Evolutionary conservation across 1,284 basidiomycete species (phyloP).

Genomic region (Pseudozyma hubeiensis): DNA sequence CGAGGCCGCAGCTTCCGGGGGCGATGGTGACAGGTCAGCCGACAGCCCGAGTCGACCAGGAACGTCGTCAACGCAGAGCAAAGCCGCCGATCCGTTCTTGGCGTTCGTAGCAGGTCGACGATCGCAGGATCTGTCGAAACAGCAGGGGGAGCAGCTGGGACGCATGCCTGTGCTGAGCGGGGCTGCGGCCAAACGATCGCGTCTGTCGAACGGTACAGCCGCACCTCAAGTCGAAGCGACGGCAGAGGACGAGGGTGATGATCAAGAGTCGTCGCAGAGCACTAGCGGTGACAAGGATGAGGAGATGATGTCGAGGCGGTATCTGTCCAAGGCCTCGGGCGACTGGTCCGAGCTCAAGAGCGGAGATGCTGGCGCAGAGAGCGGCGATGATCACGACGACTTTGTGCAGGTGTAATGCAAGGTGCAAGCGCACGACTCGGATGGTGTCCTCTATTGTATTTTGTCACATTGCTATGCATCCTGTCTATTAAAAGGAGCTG

Average conservation of each 20-base stretch:
- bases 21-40: conserved; percentile 6
- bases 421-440: not conserved
- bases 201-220: conserved; percentile 22
- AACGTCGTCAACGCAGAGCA: conserved; percentile 1
- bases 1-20: not conserved
- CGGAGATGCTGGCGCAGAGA: conserved; percentile 2
- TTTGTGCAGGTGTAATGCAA: conserved; percentile 34
- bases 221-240: conserved; percentile 11
- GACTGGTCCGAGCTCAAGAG: conserved; percentile 44
- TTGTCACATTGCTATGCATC: not conserved
- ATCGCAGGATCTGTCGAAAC: conserved; percentile 34
- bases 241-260: conserved; percentile 4
- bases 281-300: conserved; percentile 19
- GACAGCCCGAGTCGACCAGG: conserved; percentile 29
- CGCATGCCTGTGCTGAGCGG: conserved; percentile 2
- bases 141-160: conserved; percentile 10
- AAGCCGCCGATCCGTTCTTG: conserved; percentile 51
- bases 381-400: conserved; percentile 36
- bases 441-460: not conserved
- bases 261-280: conserved; percentile 17
- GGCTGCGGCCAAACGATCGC: conserved; percentile 19
- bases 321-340: conserved; percentile 29
- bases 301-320: conserved; percentile 26
- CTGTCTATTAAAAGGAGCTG: no score
- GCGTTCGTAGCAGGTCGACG: conserved; percentile 53